Base-by-base conservation (phyloP, 129 eudicot species). In the Artemisia tridentata region DNA sequence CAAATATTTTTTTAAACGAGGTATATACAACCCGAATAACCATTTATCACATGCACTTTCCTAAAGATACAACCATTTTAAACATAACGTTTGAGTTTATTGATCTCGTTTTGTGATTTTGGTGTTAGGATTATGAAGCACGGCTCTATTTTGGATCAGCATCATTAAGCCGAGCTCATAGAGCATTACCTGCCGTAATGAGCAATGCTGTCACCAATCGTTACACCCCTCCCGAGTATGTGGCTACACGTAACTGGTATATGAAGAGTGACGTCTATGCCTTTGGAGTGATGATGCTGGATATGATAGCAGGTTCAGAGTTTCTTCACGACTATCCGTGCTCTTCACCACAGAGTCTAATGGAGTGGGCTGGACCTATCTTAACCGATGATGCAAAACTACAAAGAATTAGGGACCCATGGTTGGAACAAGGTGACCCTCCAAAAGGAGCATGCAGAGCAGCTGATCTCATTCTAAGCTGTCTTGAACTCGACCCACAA, bases 1-100 rank as follows among this genome's bases (percentile, higher is more conserved):
- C 91, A 11, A 85, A 81, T 76, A 71, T 85, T 70, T 74, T 88
- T 62, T 60, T 85, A 45, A 85, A 81, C 48, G 75, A 41, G 78
- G 71, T 63, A 63, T 63, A n/a, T 69, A 54, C n/a, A 38, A 38
- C 23, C 15, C 8, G 41, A 62, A 27, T 51, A 11, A 49, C 38
- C 55, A 62, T 62, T 71, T 3, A 38, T 50, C 41, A 23, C 34
- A 18, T 29, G 52, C 49, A 14, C 23, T 50, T 67, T 50, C 25
- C 14, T 25, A 7, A 17, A 64, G 67, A 18, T 21, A 16, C 4
- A 54, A 21, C 21, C 21, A 20, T 43, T 38, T 43, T 53, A 43
- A 54, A 15, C 41, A 58, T 41, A 58, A 5, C 45, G 45, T 1
- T 57, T 34, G 3, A 66, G 13, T 11, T 20, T 45, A 15, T 17